phyloP scores from a whole-genome alignment of 768 basidiomycete species.

The Boletus vinaceobasis region DNA sequence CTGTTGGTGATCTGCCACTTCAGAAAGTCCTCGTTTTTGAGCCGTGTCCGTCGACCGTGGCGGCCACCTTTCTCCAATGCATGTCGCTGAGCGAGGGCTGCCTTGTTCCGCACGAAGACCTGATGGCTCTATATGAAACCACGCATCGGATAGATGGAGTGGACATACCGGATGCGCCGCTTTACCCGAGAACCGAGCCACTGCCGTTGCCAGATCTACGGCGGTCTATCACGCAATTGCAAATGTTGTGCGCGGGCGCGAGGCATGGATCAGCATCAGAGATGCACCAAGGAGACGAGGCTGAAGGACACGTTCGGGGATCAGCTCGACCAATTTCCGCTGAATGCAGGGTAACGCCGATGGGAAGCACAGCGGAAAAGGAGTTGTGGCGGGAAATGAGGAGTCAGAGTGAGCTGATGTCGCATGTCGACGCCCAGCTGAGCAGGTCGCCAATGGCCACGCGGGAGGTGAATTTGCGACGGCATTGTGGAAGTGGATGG shows the following conservation, averaged over 20 bases:
- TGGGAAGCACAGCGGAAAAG: slow-evolving; percentile 13
- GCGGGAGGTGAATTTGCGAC: slow-evolving; percentile 38
- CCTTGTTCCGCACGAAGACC: slow-evolving; percentile 37
- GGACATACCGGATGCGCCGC: slow-evolving; percentile 34
- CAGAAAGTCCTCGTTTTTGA: slow-evolving; percentile 68
- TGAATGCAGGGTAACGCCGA: slow-evolving; percentile 22
- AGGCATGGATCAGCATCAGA: slow-evolving; percentile 31
- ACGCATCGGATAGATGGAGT: slow-evolving; percentile 22
- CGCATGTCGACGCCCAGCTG: slow-evolving; percentile 54
- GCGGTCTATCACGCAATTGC: slow-evolving; percentile 58
- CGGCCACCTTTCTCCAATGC: slow-evolving; percentile 65
- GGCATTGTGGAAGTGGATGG: not conserved
- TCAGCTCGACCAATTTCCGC: slow-evolving; percentile 33
- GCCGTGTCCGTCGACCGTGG: slow-evolving; percentile 51
- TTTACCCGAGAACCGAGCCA: slow-evolving; percentile 31
- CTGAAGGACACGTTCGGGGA: slow-evolving; percentile 27
- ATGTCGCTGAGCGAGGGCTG: slow-evolving; percentile 58
- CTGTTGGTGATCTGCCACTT: slow-evolving; percentile 68
- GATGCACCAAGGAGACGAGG: slow-evolving; percentile 29
- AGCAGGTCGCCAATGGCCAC: slow-evolving; percentile 33
- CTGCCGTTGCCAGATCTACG: slow-evolving; percentile 55
- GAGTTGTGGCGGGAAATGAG: slow-evolving; percentile 29
- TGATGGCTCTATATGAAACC: slow-evolving; percentile 46
- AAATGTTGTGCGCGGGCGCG: slow-evolving; percentile 44
- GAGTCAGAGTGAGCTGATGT: slow-evolving; percentile 43